Evolutionary conservation across 2,329 filamentous ascomycete genomes (phyloP), one percentile per base, ranked within the genome.

Genomic region (Pseudonectria buxi): DNA sequence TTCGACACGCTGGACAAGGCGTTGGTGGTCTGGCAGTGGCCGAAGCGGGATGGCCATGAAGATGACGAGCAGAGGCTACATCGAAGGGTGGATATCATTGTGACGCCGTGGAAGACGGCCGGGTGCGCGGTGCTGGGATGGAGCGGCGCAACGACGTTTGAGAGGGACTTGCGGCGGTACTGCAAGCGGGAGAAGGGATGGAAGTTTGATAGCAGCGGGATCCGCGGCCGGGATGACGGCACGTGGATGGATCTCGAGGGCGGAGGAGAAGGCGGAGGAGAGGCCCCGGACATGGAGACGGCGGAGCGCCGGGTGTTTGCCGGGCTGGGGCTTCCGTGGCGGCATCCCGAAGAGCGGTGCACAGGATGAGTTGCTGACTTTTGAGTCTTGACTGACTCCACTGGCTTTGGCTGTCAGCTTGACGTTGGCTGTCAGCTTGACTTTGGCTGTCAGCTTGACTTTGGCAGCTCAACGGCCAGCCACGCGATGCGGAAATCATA

Each of bases 1-100:
- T 95, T 95, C 47, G 89, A 95, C 55, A 86, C 80, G 0, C 71
- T 96, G 1, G 89, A 96, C 58, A 95, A 95, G 58, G 88, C 88
- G 0, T 65, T 96, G 34, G 83, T 95, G 1, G 87, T 95, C 0
- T 96, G 90, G 90, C 86, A 94, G 55, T 46, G 58, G 24, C 41
- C 49, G 2, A 32, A 31, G 11, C 24, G 41, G 3, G n/a, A 24
- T 5, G 26, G 36, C 12, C 29, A 32, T n/a, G 11, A 32, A 25
- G 14, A 40, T 14, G 30, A 37, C n/a, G n/a, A 14, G 35, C 39
- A 34, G 18, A 32, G 39, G n/a, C 72, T 74, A 1, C 90, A 95
- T 55, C 77, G 88, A 14, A 73, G 90, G 30, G 89, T 96, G 1
- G 90, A 96, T 55, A 95, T 96, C 39, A 90, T 96, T 46, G 70